phyloP scores from a whole-genome alignment of 2,329 filamentous ascomycete genomes.

The Trichoderma sp. region DNA sequence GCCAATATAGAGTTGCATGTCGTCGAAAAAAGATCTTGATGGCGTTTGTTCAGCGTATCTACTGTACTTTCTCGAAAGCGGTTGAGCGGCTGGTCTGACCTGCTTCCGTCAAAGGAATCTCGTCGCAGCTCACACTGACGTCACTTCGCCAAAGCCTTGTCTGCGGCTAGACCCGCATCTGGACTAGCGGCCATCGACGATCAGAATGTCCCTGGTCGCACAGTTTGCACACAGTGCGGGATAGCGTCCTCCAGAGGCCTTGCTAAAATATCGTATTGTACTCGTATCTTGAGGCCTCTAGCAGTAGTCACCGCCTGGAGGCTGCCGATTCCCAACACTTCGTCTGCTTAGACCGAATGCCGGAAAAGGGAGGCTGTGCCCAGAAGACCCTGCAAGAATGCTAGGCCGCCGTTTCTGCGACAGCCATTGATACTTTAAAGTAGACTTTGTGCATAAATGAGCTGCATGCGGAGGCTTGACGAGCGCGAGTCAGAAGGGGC shows the following conservation, averaged over 20 bases:
- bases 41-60: background rate
- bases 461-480: constrained; percentile 7
- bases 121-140: constrained; percentile 9
- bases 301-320: background rate
- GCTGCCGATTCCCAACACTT: background rate
- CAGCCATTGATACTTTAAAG: background rate
- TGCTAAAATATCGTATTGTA: background rate
- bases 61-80: background rate
- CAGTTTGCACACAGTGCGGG: constrained; percentile 11
- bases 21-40: background rate
- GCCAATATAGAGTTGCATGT: background rate
- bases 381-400: background rate
- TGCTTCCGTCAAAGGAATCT: constrained; percentile 21
- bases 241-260: background rate
- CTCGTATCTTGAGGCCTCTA: background rate
- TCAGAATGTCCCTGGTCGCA: constrained; percentile 17
- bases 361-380: background rate
- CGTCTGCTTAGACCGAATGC: background rate
- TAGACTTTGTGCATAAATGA: background rate
- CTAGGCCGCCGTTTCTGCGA: background rate
- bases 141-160: constrained; percentile 17
- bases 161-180: background rate
- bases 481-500: constrained; percentile 1
- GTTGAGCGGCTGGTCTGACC: constrained; percentile 11
- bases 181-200: constrained; percentile 18